These are phyloP conservation scores for Apiospora pterosperma DNA, from an alignment of 2,329 filamentous ascomycete species.

Conservation along the genomic window DNA sequence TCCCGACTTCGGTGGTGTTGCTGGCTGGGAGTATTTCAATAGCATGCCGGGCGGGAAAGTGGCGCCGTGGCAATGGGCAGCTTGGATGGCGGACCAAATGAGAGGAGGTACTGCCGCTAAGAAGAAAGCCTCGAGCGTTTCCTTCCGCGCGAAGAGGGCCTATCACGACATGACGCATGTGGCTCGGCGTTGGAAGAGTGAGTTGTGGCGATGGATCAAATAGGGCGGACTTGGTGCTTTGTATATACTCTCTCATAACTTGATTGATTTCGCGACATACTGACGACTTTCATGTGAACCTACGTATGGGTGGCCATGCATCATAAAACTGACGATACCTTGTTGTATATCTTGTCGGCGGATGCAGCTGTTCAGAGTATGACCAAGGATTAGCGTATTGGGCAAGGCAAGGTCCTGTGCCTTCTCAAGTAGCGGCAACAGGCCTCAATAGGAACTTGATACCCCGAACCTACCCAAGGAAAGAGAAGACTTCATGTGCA, in stretches of 20 bases:
- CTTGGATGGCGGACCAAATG: conserved; percentile 50
- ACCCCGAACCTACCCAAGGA: no score
- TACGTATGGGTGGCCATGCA: neutral
- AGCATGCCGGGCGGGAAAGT: conserved; percentile 55
- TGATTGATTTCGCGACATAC: neutral
- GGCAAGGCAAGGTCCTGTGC: no score
- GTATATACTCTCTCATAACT: neutral
- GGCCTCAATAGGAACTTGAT: no score
- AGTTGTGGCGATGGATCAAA: conserved; percentile 5
- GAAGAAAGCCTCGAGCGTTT: neutral
- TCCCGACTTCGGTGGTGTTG: conserved; percentile 70
- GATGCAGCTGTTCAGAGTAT: neutral
- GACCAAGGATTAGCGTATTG: no score
- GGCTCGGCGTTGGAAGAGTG: conserved; percentile 4
- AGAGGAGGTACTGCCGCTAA: conserved; percentile 8
- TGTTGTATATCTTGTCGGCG: neutral
- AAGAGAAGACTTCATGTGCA: no score
- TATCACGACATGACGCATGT: conserved; percentile 7
- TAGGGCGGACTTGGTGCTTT: neutral
- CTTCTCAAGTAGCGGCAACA: no score
- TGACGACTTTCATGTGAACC: neutral
- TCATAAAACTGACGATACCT: neutral
- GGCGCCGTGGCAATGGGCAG: conserved; percentile 71
- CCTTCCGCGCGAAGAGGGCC: neutral
- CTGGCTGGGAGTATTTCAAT: conserved; percentile 88